Percentiles rank a stretch among this genome's conserved stretches.
Conservation (phyloP, 352 stramenopile species). For the Albugo candida region DNA sequence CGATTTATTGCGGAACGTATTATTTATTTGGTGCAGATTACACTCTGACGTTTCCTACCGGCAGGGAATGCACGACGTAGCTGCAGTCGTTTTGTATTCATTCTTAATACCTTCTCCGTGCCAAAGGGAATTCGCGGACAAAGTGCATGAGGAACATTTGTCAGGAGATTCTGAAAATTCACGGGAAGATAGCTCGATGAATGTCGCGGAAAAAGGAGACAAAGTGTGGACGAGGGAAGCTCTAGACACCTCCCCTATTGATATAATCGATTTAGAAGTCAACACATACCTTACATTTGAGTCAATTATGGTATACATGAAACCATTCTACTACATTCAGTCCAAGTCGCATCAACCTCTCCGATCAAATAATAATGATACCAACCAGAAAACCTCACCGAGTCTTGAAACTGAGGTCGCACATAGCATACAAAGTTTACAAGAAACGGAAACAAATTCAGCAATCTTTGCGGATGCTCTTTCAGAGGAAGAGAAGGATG, state of each 20-base stretch:
- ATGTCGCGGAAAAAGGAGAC: neutral
- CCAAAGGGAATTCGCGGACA: neutral
- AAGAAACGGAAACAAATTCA: too few species aligned
- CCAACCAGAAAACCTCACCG: too few species aligned
- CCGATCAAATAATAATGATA: too few species aligned
- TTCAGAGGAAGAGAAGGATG: too few species aligned
- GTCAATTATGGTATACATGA: slow-evolving; percentile 53
- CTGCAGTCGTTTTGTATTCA: slow-evolving; percentile 53
- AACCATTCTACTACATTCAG: slow-evolving; percentile 47
- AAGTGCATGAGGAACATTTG: too few species aligned
- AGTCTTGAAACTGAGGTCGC: too few species aligned
- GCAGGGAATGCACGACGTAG: slow-evolving; percentile 73
- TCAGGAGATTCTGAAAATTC: neutral
- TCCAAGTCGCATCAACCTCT: too few species aligned
- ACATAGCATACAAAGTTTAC: too few species aligned
- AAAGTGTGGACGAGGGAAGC: neutral
- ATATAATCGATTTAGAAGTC: slow-evolving; percentile 15
- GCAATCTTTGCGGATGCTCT: too few species aligned
- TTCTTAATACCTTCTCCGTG: slow-evolving; percentile 13
- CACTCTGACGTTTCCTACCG: slow-evolving; percentile 66
- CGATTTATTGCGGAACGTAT: slow-evolving; percentile 39
- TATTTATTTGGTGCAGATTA: slow-evolving; percentile 71
- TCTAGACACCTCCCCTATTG: too few species aligned
- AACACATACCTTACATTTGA: slow-evolving; percentile 62
- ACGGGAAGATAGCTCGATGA: neutral